These are phyloP conservation scores for Chaetomiaceae sp. DNA, from an alignment of 2,329 filamentous ascomycete species.

Conservation along the genomic window DNA sequence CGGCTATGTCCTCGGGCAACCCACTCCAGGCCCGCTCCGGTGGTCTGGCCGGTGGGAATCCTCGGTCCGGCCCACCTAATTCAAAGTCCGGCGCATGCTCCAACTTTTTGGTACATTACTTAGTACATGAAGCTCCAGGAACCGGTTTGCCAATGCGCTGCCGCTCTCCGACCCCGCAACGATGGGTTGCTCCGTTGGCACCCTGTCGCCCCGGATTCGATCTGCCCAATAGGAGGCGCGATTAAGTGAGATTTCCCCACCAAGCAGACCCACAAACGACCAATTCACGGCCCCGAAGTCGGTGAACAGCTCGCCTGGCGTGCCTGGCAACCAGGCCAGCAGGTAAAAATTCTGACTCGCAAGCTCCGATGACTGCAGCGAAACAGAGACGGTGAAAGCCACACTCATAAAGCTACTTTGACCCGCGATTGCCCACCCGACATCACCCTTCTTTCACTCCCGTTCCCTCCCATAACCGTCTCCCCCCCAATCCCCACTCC, in stretches of 20 bases:
- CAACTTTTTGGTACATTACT: too few relatives aligned
- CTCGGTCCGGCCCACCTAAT: not conserved
- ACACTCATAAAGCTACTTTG: constrained; percentile 13
- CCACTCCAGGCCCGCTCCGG: not conserved
- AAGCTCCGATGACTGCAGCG: constrained; percentile 19
- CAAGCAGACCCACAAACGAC: not conserved
- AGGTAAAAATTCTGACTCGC: constrained; percentile 23
- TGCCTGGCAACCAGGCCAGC: constrained; percentile 11
- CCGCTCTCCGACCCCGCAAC: constrained; percentile 3
- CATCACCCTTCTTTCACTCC: constrained; percentile 3
- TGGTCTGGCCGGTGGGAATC: not conserved
- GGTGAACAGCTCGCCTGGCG: constrained; percentile 19
- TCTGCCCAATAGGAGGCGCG: constrained; percentile 3
- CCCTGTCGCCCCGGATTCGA: constrained; percentile 15
- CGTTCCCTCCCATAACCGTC: constrained; percentile 11
- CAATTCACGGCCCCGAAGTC: constrained; percentile 19
- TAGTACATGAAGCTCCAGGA: not conserved
- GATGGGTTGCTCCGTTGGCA: not conserved
- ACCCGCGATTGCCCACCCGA: constrained; percentile 1
- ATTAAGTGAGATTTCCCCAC: not conserved
- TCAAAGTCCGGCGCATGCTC: not conserved
- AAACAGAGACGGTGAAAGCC: constrained; percentile 7
- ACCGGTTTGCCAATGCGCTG: too few relatives aligned
- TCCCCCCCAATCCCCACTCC: constrained; percentile 30
- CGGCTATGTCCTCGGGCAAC: not conserved